These are phyloP conservation scores for Nitzschia putrida DNA, from an alignment of 108 stramenopile species.

Conservation along the genomic window DNA sequence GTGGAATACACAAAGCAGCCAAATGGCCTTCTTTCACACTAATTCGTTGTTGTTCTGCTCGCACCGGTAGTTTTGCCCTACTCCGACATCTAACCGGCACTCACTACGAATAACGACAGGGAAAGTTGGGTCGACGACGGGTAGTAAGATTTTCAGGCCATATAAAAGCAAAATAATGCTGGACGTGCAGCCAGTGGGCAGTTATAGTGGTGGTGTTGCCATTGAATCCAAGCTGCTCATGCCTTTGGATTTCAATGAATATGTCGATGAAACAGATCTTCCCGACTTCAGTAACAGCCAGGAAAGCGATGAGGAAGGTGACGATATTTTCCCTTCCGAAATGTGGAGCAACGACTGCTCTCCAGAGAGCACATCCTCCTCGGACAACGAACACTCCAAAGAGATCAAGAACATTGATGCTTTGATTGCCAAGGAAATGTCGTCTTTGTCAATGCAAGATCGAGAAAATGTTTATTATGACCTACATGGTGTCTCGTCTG, in stretches of 20 bases:
- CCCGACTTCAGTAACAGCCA: neutral
- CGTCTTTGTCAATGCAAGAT: conserved; percentile 10
- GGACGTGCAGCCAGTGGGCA: too few relatives aligned
- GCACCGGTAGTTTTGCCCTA: too few relatives aligned
- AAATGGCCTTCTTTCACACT: too few relatives aligned
- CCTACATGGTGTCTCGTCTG: conserved; percentile 5
- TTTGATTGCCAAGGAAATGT: conserved; percentile 19
- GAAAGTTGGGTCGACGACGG: too few relatives aligned
- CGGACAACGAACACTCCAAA: too few relatives aligned
- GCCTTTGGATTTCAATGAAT: neutral
- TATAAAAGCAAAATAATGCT: too few relatives aligned
- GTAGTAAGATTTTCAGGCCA: too few relatives aligned
- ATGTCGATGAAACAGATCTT: neutral
- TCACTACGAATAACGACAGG: too few relatives aligned
- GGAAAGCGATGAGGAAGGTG: neutral
- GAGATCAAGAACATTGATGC: neutral
- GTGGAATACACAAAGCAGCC: too few relatives aligned
- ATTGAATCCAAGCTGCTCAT: neutral
- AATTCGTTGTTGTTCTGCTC: too few relatives aligned
- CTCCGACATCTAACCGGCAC: too few relatives aligned
- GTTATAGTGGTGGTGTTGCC: too few relatives aligned
- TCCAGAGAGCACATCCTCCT: neutral
- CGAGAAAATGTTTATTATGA: conserved; percentile 17
- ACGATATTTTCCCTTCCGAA: neutral
- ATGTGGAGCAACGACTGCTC: neutral